A percentile compares a stretch with the other conserved stretches of the same genome.
phyloP scores from a whole-genome alignment of 352 stramenopile species.

The Ophiocytium majus region DNA sequence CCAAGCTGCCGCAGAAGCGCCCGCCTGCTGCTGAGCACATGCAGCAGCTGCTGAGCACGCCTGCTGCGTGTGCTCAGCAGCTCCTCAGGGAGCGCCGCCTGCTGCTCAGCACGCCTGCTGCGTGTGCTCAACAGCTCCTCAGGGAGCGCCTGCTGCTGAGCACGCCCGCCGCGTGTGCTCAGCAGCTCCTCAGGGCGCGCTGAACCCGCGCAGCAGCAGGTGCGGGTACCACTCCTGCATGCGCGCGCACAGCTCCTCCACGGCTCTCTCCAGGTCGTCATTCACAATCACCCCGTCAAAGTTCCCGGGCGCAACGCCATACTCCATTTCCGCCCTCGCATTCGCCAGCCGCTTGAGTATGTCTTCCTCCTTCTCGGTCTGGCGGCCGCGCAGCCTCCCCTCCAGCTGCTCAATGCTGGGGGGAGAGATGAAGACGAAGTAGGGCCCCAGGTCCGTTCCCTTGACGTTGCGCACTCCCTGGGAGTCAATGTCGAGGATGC shows the following conservation, averaged over 20 bases:
- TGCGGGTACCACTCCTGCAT: conserved; percentile 42
- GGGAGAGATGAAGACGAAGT: conserved; percentile 94
- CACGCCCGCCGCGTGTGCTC: no score
- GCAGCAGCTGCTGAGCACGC: no score
- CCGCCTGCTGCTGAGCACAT: no score
- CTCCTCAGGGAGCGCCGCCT: no score
- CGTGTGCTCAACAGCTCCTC: no score
- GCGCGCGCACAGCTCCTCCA: conserved; percentile 30
- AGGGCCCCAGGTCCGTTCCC: conserved; percentile 71
- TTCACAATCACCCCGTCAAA: conserved; percentile 72
- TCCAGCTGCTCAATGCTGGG: conserved; percentile 90
- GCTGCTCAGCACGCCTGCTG: no score
- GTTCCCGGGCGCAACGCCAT: conserved; percentile 70
- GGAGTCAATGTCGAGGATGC: conserved; percentile 97
- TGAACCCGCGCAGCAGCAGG: no score
- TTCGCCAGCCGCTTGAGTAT: conserved; percentile 87
- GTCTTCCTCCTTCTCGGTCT: conserved; percentile 92
- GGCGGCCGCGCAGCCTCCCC: conserved; percentile 80
- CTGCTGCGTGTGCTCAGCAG: no score
- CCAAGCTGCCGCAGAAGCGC: no score
- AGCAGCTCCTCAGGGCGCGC: no score
- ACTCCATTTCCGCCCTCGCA: conserved; percentile 85
- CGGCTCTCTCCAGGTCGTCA: conserved; percentile 41
- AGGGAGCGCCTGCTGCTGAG: no score
- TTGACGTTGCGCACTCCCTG: conserved; percentile 82